Conservation (phyloP, 108 stramenopile genomes). For the Nitzschia palea region DNA sequence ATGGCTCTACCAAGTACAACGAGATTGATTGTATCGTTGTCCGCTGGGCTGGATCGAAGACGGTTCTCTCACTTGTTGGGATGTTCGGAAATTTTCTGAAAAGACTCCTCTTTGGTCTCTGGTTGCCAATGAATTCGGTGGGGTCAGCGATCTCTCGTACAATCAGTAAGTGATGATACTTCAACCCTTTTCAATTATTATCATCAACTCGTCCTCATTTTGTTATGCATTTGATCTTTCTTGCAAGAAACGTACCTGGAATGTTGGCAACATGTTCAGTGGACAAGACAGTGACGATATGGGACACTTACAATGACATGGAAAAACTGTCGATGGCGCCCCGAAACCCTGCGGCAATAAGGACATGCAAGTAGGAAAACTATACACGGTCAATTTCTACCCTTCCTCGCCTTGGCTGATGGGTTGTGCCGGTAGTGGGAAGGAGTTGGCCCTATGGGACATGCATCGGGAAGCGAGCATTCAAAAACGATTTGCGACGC, state of each 20-base stretch:
- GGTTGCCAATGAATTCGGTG: constrained; percentile 87
- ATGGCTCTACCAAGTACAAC: constrained; percentile 48
- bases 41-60: constrained; percentile 80
- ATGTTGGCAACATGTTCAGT: constrained; percentile 87
- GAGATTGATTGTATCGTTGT: constrained; percentile 50
- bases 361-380: constrained; percentile 87
- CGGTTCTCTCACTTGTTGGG: constrained; percentile 88
- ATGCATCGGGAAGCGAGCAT: constrained; percentile 69
- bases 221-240: not conserved
- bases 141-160: constrained; percentile 85
- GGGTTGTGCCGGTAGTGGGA: constrained; percentile 88
- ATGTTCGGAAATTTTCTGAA: constrained; percentile 87
- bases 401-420: constrained; percentile 86
- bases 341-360: constrained; percentile 75
- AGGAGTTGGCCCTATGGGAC: constrained; percentile 94
- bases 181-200: constrained; percentile 3
- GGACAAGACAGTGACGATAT: constrained; percentile 93
- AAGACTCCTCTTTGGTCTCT: constrained; percentile 82
- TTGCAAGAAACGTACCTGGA: constrained; percentile 70
- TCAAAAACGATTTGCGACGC: constrained; percentile 67
- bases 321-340: constrained; percentile 12
- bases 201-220: not conserved
- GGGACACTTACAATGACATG: constrained; percentile 75
- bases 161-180: constrained; percentile 49
- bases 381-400: constrained; percentile 85